These are phyloP conservation scores for Urochloa ruziziensis DNA, from an alignment of 176 grass and related monocot species.

Conservation along the genomic window DNA sequence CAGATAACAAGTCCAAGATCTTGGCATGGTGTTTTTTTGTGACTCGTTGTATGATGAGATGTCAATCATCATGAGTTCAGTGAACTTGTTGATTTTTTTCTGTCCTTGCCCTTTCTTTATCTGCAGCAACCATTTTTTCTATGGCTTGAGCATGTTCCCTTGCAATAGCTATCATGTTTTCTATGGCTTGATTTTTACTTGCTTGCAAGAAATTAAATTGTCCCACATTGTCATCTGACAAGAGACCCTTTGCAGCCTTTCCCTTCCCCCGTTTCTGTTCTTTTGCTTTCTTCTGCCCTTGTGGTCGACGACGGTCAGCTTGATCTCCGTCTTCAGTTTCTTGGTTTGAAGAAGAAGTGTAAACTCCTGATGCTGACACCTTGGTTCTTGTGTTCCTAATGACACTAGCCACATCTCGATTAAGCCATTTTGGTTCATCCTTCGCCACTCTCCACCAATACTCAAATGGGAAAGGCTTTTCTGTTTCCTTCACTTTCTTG, in stretches of 20 bases:
- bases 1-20: background rate
- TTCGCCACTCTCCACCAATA: too few relatives aligned
- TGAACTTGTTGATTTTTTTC: background rate
- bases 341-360: too few relatives aligned
- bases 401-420: too few relatives aligned
- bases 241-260: background rate
- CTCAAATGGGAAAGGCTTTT: too few relatives aligned
- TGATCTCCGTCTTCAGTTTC: background rate
- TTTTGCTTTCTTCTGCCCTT: background rate
- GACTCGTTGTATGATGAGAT: background rate
- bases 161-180: background rate
- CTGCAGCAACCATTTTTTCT: too few relatives aligned
- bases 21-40: background rate
- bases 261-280: background rate
- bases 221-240: background rate
- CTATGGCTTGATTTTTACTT: background rate
- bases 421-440: too few relatives aligned
- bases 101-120: background rate
- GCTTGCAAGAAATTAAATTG: background rate
- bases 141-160: too few relatives aligned
- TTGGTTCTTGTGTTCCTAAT: too few relatives aligned
- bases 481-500: too few relatives aligned
- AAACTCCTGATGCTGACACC: too few relatives aligned
- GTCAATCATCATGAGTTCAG: background rate
- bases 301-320: background rate